Base-by-base conservation (phyloP, 805 yeast species). In the Sugiyamaella marilandica region DNA sequence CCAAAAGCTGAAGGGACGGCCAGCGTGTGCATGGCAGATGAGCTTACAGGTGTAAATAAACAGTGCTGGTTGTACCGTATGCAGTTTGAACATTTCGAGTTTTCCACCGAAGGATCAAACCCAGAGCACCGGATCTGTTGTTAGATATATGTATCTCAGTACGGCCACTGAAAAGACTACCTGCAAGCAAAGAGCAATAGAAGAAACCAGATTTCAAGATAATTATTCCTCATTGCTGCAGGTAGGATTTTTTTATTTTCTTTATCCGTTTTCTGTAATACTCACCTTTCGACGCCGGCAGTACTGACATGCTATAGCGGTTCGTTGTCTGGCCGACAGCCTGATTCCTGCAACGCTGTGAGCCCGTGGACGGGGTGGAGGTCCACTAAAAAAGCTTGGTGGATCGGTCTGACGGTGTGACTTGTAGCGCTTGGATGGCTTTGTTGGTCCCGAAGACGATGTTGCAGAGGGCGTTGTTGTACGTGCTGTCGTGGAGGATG, bases 251-350 rank as follows among this genome's bases (percentile, higher is more conserved):
- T 24, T 3, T 24, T 24, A 5, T 24, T 7, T 7, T 24, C 29
- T 5, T 24, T 7, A 5, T 24, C 29, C 7, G 29, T 24, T 24
- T 5, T 7, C 29, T 7, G 7, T 24, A 24, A 24, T 24, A 49
- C 52, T 41, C 36, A 49, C 52, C 47, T 64, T 64, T 10, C 68
- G 59, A 10, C 68, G 58, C 9, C 68, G 60, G 49, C 68, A 64
- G 50, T 64, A 63, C 36, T 67, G 59, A 51, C 68, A 64, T 10
- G 68, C 68, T 11, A 64, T 63, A 10, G 68, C 64, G 19, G 63
- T 62, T 19, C 68, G 53, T 52, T 64, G 68, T 5, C 68, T 54
- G 21, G 43, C 14, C 13, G 24, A 16, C 19, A 39, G 19, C 9
- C 43, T 14, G 13, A 21, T 13, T 16, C 43, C 43, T 13, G 21